phyloP scores from a whole-genome alignment of 306 rosid genomes.

The Rosa chinensis region DNA sequence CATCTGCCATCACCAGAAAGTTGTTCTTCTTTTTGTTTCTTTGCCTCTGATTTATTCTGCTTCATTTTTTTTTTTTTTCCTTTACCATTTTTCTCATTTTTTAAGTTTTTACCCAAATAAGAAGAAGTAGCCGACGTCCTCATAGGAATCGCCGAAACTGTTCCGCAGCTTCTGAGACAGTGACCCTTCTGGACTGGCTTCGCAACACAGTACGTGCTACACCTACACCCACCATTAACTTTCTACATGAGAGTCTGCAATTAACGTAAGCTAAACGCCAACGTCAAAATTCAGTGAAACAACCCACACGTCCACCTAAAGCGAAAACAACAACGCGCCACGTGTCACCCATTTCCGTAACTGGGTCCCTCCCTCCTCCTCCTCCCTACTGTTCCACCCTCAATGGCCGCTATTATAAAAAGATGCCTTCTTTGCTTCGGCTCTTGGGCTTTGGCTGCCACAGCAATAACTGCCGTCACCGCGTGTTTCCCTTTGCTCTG shows the following conservation, averaged over 20 bases:
- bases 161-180: constrained; percentile 13
- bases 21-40: background rate
- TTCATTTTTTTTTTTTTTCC: background rate
- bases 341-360: constrained; percentile 29
- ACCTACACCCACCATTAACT: background rate
- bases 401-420: background rate
- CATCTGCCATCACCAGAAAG: constrained; percentile 24
- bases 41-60: background rate
- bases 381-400: background rate
- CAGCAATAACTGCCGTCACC: constrained; percentile 32
- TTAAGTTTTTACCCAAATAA: background rate
- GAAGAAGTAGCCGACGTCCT: constrained; percentile 24
- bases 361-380: constrained; percentile 28
- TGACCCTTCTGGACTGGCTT: constrained; percentile 27
- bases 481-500: constrained; percentile 9
- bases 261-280: constrained; percentile 35
- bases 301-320: constrained; percentile 49
- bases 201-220: background rate
- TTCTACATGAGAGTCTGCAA: constrained; percentile 8
- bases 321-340: constrained; percentile 10
- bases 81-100: background rate
- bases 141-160: constrained; percentile 18
- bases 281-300: constrained; percentile 13
- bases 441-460: constrained; percentile 19
- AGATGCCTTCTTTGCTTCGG: constrained; percentile 16